Percentiles rank a stretch among this genome's conserved stretches.
phyloP scores from a whole-genome alignment of 805 yeast species.

The Metschnikowia cerradonensis region DNA sequence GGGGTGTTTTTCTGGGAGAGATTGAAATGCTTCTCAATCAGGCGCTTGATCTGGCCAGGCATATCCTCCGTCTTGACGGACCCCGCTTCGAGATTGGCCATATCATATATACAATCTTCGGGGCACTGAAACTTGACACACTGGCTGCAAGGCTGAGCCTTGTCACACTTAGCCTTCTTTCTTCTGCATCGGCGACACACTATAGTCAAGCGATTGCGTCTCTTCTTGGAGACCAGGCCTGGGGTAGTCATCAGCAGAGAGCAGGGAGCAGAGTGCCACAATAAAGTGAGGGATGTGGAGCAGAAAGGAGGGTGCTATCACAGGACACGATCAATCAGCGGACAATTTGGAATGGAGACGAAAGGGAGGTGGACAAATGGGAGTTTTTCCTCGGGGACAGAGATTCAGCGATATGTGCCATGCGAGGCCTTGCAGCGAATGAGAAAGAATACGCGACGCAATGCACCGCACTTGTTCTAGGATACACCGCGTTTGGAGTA shows the following conservation, averaged over 20 bases:
- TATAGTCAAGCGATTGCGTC: slow-evolving; percentile 13
- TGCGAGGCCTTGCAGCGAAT: not conserved
- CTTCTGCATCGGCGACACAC: slow-evolving; percentile 17
- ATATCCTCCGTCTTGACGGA: not conserved
- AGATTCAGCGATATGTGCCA: not conserved
- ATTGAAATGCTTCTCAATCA: slow-evolving; percentile 1
- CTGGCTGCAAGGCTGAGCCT: slow-evolving; percentile 11
- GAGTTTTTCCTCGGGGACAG: not conserved
- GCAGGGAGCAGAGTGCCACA: not conserved
- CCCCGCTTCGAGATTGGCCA: not conserved
- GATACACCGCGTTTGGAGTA: not conserved
- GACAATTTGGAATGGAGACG: not conserved
- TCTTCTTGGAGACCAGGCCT: slow-evolving; percentile 3
- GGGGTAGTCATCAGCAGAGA: not conserved
- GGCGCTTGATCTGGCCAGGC: not conserved
- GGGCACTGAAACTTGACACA: slow-evolving; percentile 13
- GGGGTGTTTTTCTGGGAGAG: not conserved
- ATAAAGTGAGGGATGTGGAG: no score
- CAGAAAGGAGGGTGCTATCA: no score
- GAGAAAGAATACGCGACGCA: slow-evolving; percentile 4
- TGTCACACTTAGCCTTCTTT: slow-evolving; percentile 16
- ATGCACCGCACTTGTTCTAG: slow-evolving; percentile 1
- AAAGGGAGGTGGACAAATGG: not conserved
- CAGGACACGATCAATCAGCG: not conserved
- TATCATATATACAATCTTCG: slow-evolving; percentile 12